These are phyloP conservation scores for Vicia villosa DNA, from an alignment of 306 rosid genomes.

Conservation along the genomic window DNA sequence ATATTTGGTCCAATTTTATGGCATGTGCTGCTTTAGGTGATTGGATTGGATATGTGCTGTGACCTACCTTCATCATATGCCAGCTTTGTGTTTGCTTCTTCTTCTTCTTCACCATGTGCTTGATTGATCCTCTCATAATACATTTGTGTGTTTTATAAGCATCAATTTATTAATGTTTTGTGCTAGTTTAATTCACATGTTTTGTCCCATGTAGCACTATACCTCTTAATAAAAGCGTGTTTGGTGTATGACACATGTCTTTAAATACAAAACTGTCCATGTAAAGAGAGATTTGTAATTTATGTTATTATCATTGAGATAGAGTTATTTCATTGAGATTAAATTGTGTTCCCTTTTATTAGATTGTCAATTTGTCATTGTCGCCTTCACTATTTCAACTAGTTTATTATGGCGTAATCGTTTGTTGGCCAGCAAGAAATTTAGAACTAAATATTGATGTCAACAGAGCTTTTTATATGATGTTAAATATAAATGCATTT, in stretches of 20 bases:
- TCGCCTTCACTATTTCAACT: background rate
- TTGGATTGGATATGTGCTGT: slow-evolving; percentile 44
- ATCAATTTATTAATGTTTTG: slow-evolving; percentile 7
- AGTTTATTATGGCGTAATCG: background rate
- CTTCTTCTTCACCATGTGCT: slow-evolving; percentile 17
- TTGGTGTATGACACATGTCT: background rate
- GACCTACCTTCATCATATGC: slow-evolving; percentile 35
- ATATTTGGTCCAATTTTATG: slow-evolving; percentile 27
- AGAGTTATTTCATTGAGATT: slow-evolving; percentile 3
- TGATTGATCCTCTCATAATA: slow-evolving; percentile 13
- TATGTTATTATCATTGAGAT: background rate
- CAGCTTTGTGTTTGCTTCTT: slow-evolving; percentile 14
- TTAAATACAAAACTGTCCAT: background rate
- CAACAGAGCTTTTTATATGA: too few relatives aligned
- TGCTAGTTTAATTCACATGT: slow-evolving; percentile 2
- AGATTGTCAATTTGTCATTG: background rate
- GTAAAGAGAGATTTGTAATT: background rate
- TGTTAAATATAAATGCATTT: too few relatives aligned
- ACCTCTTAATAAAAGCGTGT: too few relatives aligned
- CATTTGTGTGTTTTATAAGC: background rate
- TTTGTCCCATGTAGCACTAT: too few relatives aligned
- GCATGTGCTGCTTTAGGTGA: slow-evolving; percentile 34
- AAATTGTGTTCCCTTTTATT: background rate
- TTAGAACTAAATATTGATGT: too few relatives aligned
- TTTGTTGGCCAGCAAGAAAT: background rate